Percentiles rank a stretch among this genome's conserved stretches.
These are phyloP conservation scores for Globisporangium spinosum DNA, from an alignment of 352 stramenopile genomes.

Conservation along the genomic window DNA sequence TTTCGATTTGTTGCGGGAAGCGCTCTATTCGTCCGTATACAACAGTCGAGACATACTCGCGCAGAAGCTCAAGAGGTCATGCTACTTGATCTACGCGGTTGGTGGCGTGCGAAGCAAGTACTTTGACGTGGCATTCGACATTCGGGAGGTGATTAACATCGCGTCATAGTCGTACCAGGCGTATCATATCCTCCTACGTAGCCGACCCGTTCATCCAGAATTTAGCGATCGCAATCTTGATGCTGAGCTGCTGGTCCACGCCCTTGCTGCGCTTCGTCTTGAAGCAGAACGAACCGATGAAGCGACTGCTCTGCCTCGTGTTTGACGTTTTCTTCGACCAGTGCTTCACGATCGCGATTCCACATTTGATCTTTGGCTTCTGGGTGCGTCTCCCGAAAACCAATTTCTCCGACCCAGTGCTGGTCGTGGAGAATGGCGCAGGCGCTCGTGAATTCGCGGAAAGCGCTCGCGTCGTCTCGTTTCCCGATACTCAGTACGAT, in stretches of 20 bases:
- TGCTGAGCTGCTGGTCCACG: constrained; percentile 25
- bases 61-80: not conserved
- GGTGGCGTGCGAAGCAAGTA: constrained; percentile 25
- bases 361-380: constrained; percentile 22
- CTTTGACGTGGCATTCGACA: constrained; percentile 22
- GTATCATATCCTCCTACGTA: constrained; percentile 21
- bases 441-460: constrained; percentile 8
- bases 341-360: constrained; percentile 26
- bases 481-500: constrained; percentile 3
- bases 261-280: constrained; percentile 10
- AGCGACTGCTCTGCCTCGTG: constrained; percentile 22
- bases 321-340: constrained; percentile 26
- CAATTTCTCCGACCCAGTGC: constrained; percentile 7
- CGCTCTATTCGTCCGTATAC: not conserved
- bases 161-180: constrained; percentile 26
- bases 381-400: constrained; percentile 16
- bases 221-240: constrained; percentile 14
- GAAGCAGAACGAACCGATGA: constrained; percentile 13
- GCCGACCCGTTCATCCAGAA: constrained; percentile 12
- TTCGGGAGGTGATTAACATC: constrained; percentile 23
- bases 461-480: not conserved
- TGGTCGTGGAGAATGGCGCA: not conserved
- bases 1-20: not conserved
- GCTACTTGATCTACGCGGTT: constrained; percentile 1
- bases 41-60: not conserved